Evolutionary conservation across 129 eudicot genomes (phyloP).

Genomic region (sunflower (Helianthus annuus)): HanXRQr2.0-SUNRISE NC_035435.2:8533740-8534239

Average conservation of each 20-base stretch:
- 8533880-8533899: conserved; percentile 11
- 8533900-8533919: conserved; percentile 23
- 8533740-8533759: background rate
- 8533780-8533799: conserved; percentile 13
- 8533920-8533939: conserved; percentile 24
- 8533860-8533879: conserved; percentile 22
- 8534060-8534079: background rate
- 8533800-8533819: conserved; percentile 12
- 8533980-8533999: conserved; percentile 8
- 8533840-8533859: conserved; percentile 22
- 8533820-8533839: conserved; percentile 5
- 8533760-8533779: conserved; percentile 2
- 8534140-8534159: too few relatives aligned
- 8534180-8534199: too few relatives aligned
- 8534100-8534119: background rate
- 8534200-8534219: too few relatives aligned
- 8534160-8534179: too few relatives aligned
- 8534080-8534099: background rate
- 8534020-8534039: background rate
- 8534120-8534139: too few relatives aligned
- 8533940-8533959: conserved; percentile 8
- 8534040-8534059: background rate
- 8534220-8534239: too few relatives aligned
- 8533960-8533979: conserved; percentile 37
- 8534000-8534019: conserved; percentile 7